Conservation (phyloP, 2,329 filamentous ascomycete genomes). For the Cladosporium sp. region DNA sequence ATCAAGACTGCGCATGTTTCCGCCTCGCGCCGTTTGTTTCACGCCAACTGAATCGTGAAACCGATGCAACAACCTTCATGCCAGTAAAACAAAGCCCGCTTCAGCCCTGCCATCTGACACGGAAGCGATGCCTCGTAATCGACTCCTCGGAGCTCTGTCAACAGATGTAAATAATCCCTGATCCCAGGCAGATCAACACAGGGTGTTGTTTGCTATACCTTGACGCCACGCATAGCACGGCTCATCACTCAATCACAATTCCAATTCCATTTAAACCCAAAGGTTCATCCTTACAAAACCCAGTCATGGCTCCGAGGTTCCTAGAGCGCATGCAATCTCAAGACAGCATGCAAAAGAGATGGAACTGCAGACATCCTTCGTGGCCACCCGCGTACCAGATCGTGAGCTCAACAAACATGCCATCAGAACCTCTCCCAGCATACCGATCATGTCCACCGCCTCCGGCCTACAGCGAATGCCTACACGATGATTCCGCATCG, state of each 20-base stretch:
- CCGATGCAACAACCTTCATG: neutral
- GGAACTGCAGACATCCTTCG: neutral
- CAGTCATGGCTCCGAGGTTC: constrained; percentile 14
- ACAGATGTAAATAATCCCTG: constrained; percentile 8
- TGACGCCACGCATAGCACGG: neutral
- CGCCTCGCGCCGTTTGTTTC: constrained; percentile 1
- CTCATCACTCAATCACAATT: neutral
- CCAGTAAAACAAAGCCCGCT: constrained; percentile 1
- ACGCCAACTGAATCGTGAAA: constrained; percentile 11
- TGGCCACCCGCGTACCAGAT: neutral
- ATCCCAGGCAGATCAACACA: neutral
- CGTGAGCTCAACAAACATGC: too few species aligned
- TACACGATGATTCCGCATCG: neutral
- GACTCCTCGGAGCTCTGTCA: neutral
- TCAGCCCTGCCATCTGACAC: constrained; percentile 8
- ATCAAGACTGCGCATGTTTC: neutral
- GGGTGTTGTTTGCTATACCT: neutral
- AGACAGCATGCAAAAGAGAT: constrained; percentile 6
- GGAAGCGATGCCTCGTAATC: neutral
- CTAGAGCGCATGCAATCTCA: constrained; percentile 11
- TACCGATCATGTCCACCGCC: neutral
- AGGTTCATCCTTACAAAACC: neutral
- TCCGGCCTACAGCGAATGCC: constrained; percentile 1
- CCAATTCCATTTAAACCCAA: neutral
- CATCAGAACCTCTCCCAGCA: neutral